Evolutionary conservation across 78 protist species (phyloP).

Genomic region (Dictyostelium firmibasis): DNA sequence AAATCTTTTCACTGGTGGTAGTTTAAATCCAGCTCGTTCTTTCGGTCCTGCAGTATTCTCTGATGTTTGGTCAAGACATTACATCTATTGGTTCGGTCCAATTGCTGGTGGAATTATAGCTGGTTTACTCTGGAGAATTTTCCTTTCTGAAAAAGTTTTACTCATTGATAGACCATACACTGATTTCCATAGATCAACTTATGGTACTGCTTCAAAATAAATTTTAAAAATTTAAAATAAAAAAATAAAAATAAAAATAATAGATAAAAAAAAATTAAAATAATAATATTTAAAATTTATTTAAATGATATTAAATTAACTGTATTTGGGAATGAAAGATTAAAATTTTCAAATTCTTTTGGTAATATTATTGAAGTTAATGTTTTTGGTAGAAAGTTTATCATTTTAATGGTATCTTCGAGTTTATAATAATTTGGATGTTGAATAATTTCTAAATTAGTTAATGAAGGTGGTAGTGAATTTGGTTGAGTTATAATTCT

Average conservation of each 20-base stretch:
- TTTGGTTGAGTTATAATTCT: neutral
- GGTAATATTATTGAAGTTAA: neutral
- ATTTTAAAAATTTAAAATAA: too few relatives aligned
- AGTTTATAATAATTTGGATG: neutral
- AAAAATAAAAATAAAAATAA: neutral
- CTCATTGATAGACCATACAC: constrained; percentile 71
- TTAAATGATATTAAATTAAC: neutral
- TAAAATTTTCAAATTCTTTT: neutral
- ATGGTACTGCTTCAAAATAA: constrained; percentile 38
- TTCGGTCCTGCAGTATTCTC: constrained; percentile 80
- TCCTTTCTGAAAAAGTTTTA: constrained; percentile 43
- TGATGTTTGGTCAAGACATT: constrained; percentile 33
- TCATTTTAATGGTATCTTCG: neutral
- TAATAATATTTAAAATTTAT: too few relatives aligned
- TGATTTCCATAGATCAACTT: constrained; percentile 37
- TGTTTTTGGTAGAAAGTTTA: neutral
- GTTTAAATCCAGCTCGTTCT: constrained; percentile 87
- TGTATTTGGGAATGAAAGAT: neutral
- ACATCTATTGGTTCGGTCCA: constrained; percentile 61
- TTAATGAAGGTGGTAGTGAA: neutral
- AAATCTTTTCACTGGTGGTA: constrained; percentile 82
- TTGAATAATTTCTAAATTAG: neutral
- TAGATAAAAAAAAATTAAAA: too few relatives aligned
- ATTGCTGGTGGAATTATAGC: constrained; percentile 60
- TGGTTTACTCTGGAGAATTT: constrained; percentile 64